These are phyloP conservation scores for Sarocladiaceae sp. DNA, from an alignment of 2,329 filamentous ascomycete genomes.

Conservation along the genomic window DNA sequence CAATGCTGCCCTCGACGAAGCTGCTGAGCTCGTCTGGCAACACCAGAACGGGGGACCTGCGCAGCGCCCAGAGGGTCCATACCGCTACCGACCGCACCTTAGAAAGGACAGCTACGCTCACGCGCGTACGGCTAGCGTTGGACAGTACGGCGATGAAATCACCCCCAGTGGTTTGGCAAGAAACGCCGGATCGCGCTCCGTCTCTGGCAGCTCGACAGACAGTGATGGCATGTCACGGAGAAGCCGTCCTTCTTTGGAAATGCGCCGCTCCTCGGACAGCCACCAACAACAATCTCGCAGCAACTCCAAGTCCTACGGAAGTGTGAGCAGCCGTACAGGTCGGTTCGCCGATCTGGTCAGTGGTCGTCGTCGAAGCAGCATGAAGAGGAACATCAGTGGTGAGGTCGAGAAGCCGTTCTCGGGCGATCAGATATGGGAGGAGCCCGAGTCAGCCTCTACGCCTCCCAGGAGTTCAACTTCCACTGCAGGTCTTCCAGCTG, in stretches of 20 bases:
- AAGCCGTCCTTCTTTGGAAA: conserved; percentile 23
- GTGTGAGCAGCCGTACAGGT: conserved; percentile 30
- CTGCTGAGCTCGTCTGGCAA: conserved; percentile 73
- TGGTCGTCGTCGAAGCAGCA: conserved; percentile 57
- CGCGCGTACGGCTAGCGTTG: conserved; percentile 57
- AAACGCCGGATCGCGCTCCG: conserved; percentile 38
- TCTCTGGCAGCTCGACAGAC: conserved; percentile 49
- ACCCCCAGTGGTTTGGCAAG: conserved; percentile 42
- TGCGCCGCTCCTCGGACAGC: conserved; percentile 12
- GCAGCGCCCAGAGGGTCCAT: conserved; percentile 59
- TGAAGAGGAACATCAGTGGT: conserved; percentile 67
- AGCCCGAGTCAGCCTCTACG: conserved; percentile 53
- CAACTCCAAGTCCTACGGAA: conserved; percentile 37
- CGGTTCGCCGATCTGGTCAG: conserved; percentile 24
- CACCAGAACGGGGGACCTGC: conserved; percentile 58
- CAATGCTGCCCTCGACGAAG: conserved; percentile 69
- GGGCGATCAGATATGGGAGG: conserved; percentile 83
- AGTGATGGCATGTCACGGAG: conserved; percentile 35
- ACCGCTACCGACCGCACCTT: conserved; percentile 64
- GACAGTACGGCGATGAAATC: conserved; percentile 43
- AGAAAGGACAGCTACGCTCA: conserved; percentile 69
- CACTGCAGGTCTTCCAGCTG: conserved; percentile 13
- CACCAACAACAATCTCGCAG: conserved; percentile 10
- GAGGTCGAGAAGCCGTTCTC: conserved; percentile 65
- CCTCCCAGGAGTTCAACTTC: conserved; percentile 25